phyloP scores from a whole-genome alignment of 202 grass and related monocot species.

The Digitaria exilis region DNA sequence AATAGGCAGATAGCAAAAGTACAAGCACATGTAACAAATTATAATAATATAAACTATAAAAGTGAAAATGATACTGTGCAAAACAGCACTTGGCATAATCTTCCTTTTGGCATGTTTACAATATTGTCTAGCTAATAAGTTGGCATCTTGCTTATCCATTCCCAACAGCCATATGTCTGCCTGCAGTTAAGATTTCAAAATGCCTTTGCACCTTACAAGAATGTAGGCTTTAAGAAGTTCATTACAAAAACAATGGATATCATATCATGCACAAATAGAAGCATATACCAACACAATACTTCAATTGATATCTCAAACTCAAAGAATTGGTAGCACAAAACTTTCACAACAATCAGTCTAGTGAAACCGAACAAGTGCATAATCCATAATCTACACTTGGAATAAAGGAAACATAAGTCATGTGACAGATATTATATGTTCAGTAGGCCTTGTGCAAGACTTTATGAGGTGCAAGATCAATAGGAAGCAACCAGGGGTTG shows the following conservation, averaged over 20 bases:
- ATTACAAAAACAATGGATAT: not conserved
- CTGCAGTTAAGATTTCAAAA: slow-evolving; percentile 25
- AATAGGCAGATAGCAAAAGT: not conserved
- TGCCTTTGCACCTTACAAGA: not conserved
- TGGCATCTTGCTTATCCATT: slow-evolving; percentile 48
- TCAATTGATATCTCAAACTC: too few species aligned
- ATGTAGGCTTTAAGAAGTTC: not conserved
- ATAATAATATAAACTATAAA: not conserved
- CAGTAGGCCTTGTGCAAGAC: too few species aligned
- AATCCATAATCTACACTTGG: too few species aligned
- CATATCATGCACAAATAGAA: not conserved
- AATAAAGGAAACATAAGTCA: too few species aligned
- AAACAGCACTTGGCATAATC: slow-evolving; percentile 42
- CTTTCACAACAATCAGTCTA: too few species aligned
- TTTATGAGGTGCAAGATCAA: too few species aligned
- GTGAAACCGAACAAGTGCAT: too few species aligned
- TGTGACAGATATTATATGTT: too few species aligned
- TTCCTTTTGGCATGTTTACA: slow-evolving; percentile 33
- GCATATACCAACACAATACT: not conserved
- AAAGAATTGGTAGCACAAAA: too few species aligned
- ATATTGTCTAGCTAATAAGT: slow-evolving; percentile 48
- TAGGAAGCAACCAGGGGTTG: too few species aligned
- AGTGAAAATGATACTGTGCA: slow-evolving; percentile 40
- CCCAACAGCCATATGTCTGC: slow-evolving; percentile 57
- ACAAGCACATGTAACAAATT: not conserved